These are phyloP conservation scores for Santalum album DNA, from an alignment of 164 flowering plant genomes.

Conservation along the genomic window DNA sequence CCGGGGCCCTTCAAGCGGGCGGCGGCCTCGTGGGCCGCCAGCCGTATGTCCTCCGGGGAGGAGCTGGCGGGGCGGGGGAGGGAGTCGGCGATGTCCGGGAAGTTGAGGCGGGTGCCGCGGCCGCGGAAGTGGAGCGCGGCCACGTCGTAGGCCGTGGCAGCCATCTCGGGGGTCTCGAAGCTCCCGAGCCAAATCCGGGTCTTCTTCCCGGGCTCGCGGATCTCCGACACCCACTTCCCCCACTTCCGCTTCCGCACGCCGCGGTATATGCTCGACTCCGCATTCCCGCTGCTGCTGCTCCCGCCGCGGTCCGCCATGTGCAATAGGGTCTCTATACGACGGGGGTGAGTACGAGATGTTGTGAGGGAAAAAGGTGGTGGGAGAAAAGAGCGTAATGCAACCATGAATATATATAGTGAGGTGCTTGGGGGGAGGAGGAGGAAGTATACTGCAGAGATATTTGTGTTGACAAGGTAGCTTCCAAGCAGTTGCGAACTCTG, in stretches of 20 bases:
- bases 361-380: too few relatives aligned
- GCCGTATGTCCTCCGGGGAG: constrained; percentile 23
- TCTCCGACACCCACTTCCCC: constrained; percentile 10
- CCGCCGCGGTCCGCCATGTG: too few relatives aligned
- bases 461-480: too few relatives aligned
- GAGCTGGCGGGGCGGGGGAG: constrained; percentile 34
- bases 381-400: too few relatives aligned
- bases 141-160: constrained; percentile 4
- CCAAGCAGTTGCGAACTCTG: too few relatives aligned
- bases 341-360: too few relatives aligned
- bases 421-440: too few relatives aligned
- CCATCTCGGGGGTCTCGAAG: constrained; percentile 3
- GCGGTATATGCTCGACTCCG: not conserved
- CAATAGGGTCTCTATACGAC: too few relatives aligned
- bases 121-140: constrained; percentile 2
- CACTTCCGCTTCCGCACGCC: constrained; percentile 5
- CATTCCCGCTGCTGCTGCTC: too few relatives aligned
- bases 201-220: constrained; percentile 5
- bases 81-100: constrained; percentile 28
- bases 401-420: too few relatives aligned
- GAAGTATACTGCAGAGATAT: too few relatives aligned
- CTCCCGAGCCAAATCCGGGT: constrained; percentile 5
- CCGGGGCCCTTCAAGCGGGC: not conserved
- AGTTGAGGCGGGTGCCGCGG: constrained; percentile 24
- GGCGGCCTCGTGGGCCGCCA: constrained; percentile 37